phyloP scores from a whole-genome alignment of 2,329 filamentous ascomycete genomes.

The Ophiosphaerella herpotricha region DNA sequence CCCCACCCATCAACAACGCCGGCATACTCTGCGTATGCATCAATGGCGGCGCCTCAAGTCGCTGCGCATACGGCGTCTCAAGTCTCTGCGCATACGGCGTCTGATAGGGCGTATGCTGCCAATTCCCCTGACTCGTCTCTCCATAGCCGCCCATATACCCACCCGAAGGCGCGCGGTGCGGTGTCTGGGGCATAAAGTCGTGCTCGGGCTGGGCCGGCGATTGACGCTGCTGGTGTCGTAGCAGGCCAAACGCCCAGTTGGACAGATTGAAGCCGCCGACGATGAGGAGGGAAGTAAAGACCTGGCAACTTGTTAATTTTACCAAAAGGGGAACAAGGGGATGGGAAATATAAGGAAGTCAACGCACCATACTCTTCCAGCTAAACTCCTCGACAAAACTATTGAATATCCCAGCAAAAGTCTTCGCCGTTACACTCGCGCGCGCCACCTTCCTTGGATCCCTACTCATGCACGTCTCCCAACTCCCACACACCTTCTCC shows the following conservation, averaged over 20 bases:
- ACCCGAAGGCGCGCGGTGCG: slow-evolving; percentile 31
- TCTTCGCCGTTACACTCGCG: slow-evolving; percentile 80
- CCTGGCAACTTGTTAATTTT: slow-evolving; percentile 31
- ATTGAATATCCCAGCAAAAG: slow-evolving; percentile 91
- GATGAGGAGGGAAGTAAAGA: slow-evolving; percentile 55
- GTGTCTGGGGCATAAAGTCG: slow-evolving; percentile 36
- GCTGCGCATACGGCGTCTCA: slow-evolving; percentile 1
- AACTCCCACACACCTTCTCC: slow-evolving; percentile 72
- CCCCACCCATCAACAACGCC: slow-evolving; percentile 16
- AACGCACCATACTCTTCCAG: slow-evolving; percentile 73
- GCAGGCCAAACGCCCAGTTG: slow-evolving; percentile 64
- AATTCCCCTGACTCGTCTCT: slow-evolving; percentile 24
- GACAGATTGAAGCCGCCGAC: slow-evolving; percentile 60
- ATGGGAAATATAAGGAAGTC: neutral
- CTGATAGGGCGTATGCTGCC: slow-evolving; percentile 29
- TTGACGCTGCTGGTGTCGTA: slow-evolving; percentile 49
- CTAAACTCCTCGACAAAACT: slow-evolving; percentile 90
- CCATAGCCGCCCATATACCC: slow-evolving; percentile 24
- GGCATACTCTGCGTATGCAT: slow-evolving; percentile 38
- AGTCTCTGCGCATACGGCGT: slow-evolving; percentile 25
- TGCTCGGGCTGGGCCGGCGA: slow-evolving; percentile 18
- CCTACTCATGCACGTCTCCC: slow-evolving; percentile 85
- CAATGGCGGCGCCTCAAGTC: slow-evolving; percentile 23
- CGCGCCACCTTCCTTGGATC: slow-evolving; percentile 78
- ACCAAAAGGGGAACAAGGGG: too few species aligned